Base-by-base conservation (phyloP, 2,329 filamentous ascomycete species). In the Epichloe coenophiala region DNA sequence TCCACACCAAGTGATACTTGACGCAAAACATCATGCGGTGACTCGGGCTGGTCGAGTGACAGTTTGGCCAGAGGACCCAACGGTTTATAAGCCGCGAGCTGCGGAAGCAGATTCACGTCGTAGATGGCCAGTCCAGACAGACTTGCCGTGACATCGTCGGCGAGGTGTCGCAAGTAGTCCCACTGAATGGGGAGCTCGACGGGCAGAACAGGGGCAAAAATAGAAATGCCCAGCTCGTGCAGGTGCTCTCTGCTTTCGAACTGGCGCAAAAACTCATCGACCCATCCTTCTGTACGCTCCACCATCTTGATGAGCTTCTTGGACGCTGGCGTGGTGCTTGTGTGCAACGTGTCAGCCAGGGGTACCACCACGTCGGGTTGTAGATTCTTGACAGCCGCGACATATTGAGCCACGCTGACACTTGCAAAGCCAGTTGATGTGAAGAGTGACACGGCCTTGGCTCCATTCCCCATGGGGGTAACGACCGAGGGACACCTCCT, bases 361-460 rank as follows among this genome's bases (percentile, higher is more conserved):
- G 82, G 82, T 23, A 97, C 75, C 37, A 84, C 79, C 49, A 97
- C 83, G 61, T 98, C 91, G 1, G 91, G 88, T 48, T 75, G 73
- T 37, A 95, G 68, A n/a, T 70, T 74, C 52, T 76, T 68, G 35
- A 85, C 72, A 17, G 81, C 81, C 5, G 78, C 70, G 36, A 76
- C 71, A 68, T 93, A 97, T 49, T 86, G 79, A 6, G 78, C 72
- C 0, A 81, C 78, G 35, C 78, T 76, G 36, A 97, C 71, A 51
- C 78, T 74, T 54, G 80, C 78, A 67, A 94, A 95, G 33, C 93
- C 93, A 1, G 88, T 87, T 0, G 89, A 91, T 2, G 93, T 95
- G 62, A 86, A 82, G 45, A 97, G 76, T 17, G 85, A 81, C 41
- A 97, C 74, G 45, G 81, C 77, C 39, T 77, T 78, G 54, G 83